A percentile compares a stretch with the other conserved stretches of the same genome.
phyloP scores from a whole-genome alignment of 208 protist species.

The Naegleria fowleri region DNA sequence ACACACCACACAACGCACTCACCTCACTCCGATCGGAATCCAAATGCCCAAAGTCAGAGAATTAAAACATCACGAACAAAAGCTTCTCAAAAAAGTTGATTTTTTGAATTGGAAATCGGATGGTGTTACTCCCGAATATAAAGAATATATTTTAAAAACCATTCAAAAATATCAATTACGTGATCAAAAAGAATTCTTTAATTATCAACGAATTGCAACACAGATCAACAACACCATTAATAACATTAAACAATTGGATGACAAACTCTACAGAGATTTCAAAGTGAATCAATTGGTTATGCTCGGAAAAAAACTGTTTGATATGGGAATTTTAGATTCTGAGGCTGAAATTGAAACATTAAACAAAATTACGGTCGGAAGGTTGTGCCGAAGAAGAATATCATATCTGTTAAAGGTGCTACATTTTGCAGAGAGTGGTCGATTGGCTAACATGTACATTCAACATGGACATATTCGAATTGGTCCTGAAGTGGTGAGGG shows the following conservation, averaged over 20 bases:
- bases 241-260: neutral
- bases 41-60: constrained; percentile 12
- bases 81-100: constrained; percentile 22
- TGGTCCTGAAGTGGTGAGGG: constrained; percentile 12
- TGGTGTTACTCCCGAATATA: neutral
- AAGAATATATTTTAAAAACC: neutral
- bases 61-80: constrained; percentile 27
- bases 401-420: neutral
- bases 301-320: neutral
- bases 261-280: neutral
- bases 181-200: constrained; percentile 25
- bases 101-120: constrained; percentile 25
- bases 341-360: neutral
- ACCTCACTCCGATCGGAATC: neutral
- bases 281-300: constrained; percentile 3
- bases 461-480: constrained; percentile 21
- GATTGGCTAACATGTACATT: neutral
- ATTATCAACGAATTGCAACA: constrained; percentile 23
- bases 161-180: constrained; percentile 14
- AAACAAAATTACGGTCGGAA: neutral
- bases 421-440: constrained; percentile 15
- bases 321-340: constrained; percentile 13
- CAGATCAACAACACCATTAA: neutral
- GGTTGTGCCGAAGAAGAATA: constrained; percentile 12
- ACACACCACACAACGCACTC: too few relatives aligned